Conservation (phyloP, 2,329 filamentous ascomycete genomes). For the Cordyceps tenuipes region DNA sequence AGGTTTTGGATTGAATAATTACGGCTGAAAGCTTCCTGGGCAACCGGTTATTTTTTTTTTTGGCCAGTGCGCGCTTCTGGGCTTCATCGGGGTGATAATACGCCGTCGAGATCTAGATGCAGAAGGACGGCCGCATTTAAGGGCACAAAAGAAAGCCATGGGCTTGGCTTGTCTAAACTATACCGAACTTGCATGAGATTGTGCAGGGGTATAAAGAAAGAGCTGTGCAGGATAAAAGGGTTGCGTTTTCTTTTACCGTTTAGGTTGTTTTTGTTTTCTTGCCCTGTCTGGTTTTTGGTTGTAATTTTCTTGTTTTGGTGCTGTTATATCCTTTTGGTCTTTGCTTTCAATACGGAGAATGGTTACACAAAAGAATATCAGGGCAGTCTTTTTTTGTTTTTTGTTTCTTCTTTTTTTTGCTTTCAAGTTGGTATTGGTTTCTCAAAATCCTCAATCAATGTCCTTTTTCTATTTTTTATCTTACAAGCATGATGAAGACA, state of each 20-base stretch:
- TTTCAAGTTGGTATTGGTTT: not conserved
- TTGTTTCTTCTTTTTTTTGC: not conserved
- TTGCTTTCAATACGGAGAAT: constrained; percentile 8
- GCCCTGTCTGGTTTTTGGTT: not conserved
- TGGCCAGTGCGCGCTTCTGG: no score
- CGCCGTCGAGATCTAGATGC: not conserved
- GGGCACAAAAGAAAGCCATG: not conserved
- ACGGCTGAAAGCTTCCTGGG: not conserved
- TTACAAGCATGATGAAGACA: not conserved
- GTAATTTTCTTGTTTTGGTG: not conserved
- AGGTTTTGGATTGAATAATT: not conserved
- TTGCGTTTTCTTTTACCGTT: not conserved
- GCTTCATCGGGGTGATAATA: not conserved
- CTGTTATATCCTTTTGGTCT: not conserved
- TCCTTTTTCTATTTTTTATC: not conserved
- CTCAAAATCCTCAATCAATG: not conserved
- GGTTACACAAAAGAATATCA: constrained; percentile 12
- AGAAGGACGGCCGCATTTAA: not conserved
- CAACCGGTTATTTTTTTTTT: not conserved
- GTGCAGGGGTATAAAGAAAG: not conserved
- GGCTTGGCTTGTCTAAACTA: not conserved
- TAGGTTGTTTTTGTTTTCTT: not conserved
- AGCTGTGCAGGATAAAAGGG: not conserved
- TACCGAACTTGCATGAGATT: not conserved
- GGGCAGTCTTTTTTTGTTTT: not conserved